Evolutionary conservation across 75 land plant species (phyloP).

Genomic region (Pinus taeda): DNA sequence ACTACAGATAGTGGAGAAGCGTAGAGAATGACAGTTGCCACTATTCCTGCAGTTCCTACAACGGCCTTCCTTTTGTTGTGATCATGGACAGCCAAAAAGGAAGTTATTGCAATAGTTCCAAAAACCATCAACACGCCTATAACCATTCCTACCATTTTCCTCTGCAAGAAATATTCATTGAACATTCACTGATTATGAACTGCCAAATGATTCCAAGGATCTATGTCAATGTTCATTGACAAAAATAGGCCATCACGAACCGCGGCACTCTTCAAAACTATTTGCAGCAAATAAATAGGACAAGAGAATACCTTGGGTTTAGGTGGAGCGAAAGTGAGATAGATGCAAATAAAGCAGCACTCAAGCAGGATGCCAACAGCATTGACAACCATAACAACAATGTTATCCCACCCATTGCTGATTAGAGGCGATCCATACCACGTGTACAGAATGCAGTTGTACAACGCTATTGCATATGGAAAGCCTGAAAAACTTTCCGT

Average conservation of each 20-base stretch:
- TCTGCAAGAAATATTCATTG: background rate
- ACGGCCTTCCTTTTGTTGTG: constrained; percentile 27
- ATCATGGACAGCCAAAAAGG: constrained; percentile 27
- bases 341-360: background rate
- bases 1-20: constrained; percentile 42
- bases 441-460: constrained; percentile 68
- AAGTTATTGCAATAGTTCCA: constrained; percentile 17
- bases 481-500: constrained; percentile 65
- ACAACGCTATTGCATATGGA: constrained; percentile 65
- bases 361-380: background rate
- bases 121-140: constrained; percentile 19
- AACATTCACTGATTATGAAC: no score
- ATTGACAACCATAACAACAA: background rate
- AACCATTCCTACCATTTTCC: background rate
- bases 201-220: no score
- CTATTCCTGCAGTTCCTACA: constrained; percentile 42
- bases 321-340: background rate
- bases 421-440: constrained; percentile 13
- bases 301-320: background rate
- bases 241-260: no score
- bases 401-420: constrained; percentile 1
- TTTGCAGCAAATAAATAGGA: no score
- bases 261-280: no score
- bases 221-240: no score
- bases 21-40: constrained; percentile 48